Base-by-base conservation (phyloP, 805 yeast genomes). In the Barnettozyma pratensis region DNA sequence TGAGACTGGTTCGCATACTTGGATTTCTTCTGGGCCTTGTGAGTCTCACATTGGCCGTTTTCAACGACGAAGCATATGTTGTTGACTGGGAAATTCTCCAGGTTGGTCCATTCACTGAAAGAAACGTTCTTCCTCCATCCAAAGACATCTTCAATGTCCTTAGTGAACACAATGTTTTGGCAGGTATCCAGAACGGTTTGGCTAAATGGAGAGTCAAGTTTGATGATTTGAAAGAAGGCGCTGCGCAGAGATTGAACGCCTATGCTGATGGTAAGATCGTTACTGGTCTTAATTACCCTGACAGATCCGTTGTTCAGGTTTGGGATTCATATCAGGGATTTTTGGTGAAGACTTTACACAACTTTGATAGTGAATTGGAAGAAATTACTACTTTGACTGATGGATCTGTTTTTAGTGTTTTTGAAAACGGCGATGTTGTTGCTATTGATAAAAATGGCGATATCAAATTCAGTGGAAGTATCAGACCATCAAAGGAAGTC, bases 51-150 rank as follows among this genome's bases (percentile, higher is more conserved):
- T 6, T 6, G 3, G 62, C 72, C 0, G 64, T 73, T 5, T 71
- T 64, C 54, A 64, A 71, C 28, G 84, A 80, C 46, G 83, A 80
- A 51, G 81, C 83, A 0, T 78, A 74, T 58, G 63, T 63, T 14
- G 67, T 68, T 34, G 87, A 82, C 55, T 81, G 84, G 83, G 74
- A 78, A 41, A 60, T 71, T 7, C 68, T 67, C 31, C 73, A 71
- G 44, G 61, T 76, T 30, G 83, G 83, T 1, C 54, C 59, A 6
- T 66, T 74, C 41, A 46, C 55, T 19, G 58, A 29, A 2, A 37
- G 39, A 2, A 55, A 55, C 35, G 53, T 56, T 19, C 41, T 60
- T 1, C 37, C 54, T 6, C 49, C 56, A 50, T 41, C 43, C 31
- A 44, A 55, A 11, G 51, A 56, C 1, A 49, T 51, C 11, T 40